phyloP scores from a whole-genome alignment of 192 early-diverging fungal genomes.

The Linderina pennispora region DNA sequence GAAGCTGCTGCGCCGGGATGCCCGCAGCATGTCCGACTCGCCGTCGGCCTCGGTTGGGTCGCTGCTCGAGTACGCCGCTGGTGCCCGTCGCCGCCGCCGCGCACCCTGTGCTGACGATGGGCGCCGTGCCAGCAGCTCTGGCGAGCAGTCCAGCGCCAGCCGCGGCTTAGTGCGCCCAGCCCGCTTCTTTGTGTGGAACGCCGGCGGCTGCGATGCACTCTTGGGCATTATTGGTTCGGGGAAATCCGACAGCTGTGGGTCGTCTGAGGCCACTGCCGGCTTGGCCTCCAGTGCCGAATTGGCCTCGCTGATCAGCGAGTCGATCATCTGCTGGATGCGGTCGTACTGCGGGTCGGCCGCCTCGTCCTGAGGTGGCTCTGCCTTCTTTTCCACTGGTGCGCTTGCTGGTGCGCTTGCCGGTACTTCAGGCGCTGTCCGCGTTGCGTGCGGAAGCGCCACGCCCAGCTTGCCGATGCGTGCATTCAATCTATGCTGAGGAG shows the following conservation, averaged over 20 bases:
- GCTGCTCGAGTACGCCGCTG: background rate
- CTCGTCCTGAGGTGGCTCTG: too few relatives aligned
- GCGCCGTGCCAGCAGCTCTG: background rate
- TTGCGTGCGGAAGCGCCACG: slow-evolving; percentile 1
- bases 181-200: slow-evolving; percentile 2
- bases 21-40: slow-evolving; percentile 23
- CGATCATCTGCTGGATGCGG: slow-evolving; percentile 43
- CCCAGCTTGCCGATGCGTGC: slow-evolving; percentile 26
- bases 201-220: background rate
- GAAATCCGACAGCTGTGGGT: slow-evolving; percentile 8
- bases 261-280: slow-evolving; percentile 6
- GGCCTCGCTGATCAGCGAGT: slow-evolving; percentile 42
- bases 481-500: slow-evolving; percentile 38
- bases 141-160: background rate
- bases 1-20: slow-evolving; percentile 1
- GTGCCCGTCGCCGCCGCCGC: background rate
- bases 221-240: too few relatives aligned
- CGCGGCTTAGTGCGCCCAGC: background rate
- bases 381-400: slow-evolving; percentile 6
- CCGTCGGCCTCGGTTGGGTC: slow-evolving; percentile 36
- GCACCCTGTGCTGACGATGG: slow-evolving; percentile 3
- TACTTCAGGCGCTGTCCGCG: too few relatives aligned
- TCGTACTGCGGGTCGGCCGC: slow-evolving; percentile 34
- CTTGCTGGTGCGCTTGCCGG: background rate
- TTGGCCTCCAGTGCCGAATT: slow-evolving; percentile 29